A percentile compares a stretch with the other conserved stretches of the same genome.
phyloP scores from a whole-genome alignment of 2,329 filamentous ascomycete species.

The Colletotrichum godetiae region DNA sequence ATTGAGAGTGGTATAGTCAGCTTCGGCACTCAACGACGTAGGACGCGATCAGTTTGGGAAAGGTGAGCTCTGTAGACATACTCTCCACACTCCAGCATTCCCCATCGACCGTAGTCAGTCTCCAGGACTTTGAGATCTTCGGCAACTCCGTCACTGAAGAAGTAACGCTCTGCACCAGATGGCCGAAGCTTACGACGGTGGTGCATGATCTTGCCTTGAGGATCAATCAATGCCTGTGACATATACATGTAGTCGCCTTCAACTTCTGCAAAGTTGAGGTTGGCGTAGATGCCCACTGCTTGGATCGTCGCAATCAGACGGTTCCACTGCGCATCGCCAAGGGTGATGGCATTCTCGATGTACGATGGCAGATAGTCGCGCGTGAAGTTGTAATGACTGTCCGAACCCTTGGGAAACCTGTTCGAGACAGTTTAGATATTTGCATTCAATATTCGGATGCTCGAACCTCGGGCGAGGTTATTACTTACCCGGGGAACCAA shows the following conservation, averaged over 20 bases:
- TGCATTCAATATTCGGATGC: too few relatives aligned
- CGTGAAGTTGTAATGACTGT: conserved; percentile 10
- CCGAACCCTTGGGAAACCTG: conserved; percentile 17
- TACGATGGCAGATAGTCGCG: neutral
- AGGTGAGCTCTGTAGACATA: neutral
- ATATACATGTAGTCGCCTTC: conserved; percentile 54
- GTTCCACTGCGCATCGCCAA: conserved; percentile 9
- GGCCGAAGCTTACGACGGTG: conserved; percentile 62
- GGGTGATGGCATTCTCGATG: conserved; percentile 3
- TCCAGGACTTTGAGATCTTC: conserved; percentile 53
- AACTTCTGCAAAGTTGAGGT: conserved; percentile 50
- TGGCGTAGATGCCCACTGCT: neutral
- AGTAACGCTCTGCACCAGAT: conserved; percentile 61
- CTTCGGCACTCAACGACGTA: too few relatives aligned
- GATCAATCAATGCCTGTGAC: conserved; percentile 55
- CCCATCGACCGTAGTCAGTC: conserved; percentile 54
- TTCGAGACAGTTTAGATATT: too few relatives aligned
- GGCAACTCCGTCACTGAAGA: conserved; percentile 59
- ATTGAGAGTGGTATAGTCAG: neutral
- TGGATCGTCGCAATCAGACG: neutral
- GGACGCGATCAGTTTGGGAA: too few relatives aligned
- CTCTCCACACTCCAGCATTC: conserved; percentile 61
- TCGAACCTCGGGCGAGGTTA: too few relatives aligned
- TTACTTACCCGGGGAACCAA: conserved; percentile 9
- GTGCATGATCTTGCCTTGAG: conserved; percentile 50